Conservation (phyloP, 2,329 filamentous ascomycete genomes). For the Beauveria medogensis region DNA sequence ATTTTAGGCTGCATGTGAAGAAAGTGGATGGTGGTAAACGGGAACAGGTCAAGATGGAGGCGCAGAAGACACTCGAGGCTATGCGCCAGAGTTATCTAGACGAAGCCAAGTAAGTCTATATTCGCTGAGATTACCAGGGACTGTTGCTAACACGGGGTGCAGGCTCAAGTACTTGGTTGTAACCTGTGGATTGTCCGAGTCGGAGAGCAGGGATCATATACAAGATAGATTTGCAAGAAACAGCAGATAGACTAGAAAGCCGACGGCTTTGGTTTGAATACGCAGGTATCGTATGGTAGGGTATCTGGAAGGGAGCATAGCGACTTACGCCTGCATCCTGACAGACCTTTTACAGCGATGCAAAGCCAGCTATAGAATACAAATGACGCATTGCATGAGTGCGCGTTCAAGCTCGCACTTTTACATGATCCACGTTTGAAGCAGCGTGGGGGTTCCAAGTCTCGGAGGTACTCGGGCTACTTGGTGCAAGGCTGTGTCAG, state of each 20-base stretch:
- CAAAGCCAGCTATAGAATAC: background rate
- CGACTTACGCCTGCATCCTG: background rate
- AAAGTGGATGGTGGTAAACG: slow-evolving; percentile 63
- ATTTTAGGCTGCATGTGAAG: slow-evolving; percentile 78
- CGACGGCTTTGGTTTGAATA: background rate
- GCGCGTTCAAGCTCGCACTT: background rate
- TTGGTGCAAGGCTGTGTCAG: background rate
- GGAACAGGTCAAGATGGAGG: slow-evolving; percentile 60
- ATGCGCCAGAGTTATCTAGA: slow-evolving; percentile 60
- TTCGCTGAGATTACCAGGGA: background rate
- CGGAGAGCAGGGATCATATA: slow-evolving; percentile 40
- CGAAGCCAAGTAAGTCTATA: slow-evolving; percentile 63
- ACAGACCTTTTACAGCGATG: background rate
- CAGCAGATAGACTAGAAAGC: slow-evolving; percentile 1
- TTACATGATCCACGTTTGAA: background rate
- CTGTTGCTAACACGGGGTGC: background rate
- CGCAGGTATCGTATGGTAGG: background rate
- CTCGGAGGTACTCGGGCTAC: background rate
- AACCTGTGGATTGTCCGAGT: slow-evolving; percentile 45
- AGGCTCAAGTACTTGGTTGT: slow-evolving; percentile 44
- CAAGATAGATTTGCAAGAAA: slow-evolving; percentile 29
- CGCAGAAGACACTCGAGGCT: slow-evolving; percentile 65
- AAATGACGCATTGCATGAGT: background rate
- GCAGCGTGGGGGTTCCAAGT: background rate
- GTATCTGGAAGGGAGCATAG: background rate